A percentile compares a stretch with the other conserved stretches of the same genome.
phyloP scores from a whole-genome alignment of 108 stramenopile genomes.

The Stephanodiscus minutulus region DNA sequence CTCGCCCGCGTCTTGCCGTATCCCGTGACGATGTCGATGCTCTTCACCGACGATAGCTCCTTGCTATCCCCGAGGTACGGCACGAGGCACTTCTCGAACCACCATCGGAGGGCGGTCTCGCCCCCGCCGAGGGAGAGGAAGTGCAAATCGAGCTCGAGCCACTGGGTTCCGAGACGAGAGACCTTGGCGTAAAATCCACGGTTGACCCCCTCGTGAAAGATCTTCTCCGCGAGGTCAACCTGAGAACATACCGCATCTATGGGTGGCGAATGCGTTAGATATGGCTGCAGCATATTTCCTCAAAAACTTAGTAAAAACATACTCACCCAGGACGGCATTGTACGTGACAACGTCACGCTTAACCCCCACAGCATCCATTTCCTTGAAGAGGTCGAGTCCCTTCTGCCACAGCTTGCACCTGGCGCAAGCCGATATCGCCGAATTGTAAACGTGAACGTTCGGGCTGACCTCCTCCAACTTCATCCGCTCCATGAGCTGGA shows the following conservation, averaged over 20 bases:
- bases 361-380: conserved; percentile 76
- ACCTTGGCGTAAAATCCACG: conserved; percentile 85
- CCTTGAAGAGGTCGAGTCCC: conserved; percentile 76
- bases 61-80: conserved; percentile 74
- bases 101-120: conserved; percentile 86
- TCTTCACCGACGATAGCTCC: conserved; percentile 70
- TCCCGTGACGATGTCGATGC: conserved; percentile 90
- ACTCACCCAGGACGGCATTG: conserved; percentile 75
- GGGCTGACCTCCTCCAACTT: conserved; percentile 75
- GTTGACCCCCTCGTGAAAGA: conserved; percentile 82
- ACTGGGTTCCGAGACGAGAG: conserved; percentile 78
- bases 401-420: conserved; percentile 84
- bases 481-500: conserved; percentile 88
- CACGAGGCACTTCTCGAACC: conserved; percentile 86
- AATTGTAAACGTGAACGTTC: conserved; percentile 87
- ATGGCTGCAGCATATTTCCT: too few relatives aligned
- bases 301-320: too few relatives aligned
- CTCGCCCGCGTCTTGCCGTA: conserved; percentile 84
- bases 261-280: conserved; percentile 8
- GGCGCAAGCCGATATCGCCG: conserved; percentile 85
- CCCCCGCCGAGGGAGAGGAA: conserved; percentile 86
- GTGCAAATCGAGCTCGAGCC: conserved; percentile 87
- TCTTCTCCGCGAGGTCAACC: conserved; percentile 65
- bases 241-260: conserved; percentile 83
- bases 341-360: conserved; percentile 82